Evolutionary conservation across 2,329 filamentous ascomycete genomes (phyloP).

Genomic region (Neurospora sp.): DNA sequence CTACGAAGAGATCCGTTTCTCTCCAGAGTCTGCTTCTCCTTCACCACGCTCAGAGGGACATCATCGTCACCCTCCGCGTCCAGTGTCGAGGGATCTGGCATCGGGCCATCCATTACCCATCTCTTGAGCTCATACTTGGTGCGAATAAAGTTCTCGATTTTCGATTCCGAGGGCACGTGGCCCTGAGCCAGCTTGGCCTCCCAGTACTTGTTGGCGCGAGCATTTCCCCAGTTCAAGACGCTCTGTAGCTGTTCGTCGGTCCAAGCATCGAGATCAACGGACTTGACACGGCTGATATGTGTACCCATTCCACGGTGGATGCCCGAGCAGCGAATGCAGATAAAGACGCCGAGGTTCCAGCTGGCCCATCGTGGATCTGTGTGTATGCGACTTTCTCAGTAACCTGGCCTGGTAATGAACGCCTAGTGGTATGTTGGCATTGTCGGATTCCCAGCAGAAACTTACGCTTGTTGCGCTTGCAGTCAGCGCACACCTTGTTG

Average conservation of each 20-base stretch:
- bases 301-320: constrained; percentile 99
- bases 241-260: constrained; percentile 96
- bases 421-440: neutral
- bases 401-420: neutral
- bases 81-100: constrained; percentile 83
- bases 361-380: constrained; percentile 96
- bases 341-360: constrained; percentile 95
- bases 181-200: constrained; percentile 86
- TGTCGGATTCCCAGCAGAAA: constrained; percentile 25
- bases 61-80: constrained; percentile 83
- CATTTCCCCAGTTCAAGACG: constrained; percentile 91
- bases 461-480: constrained; percentile 94
- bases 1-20: constrained; percentile 51
- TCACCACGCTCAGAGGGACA: constrained; percentile 51
- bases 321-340: constrained; percentile 97
- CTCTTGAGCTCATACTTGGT: constrained; percentile 98
- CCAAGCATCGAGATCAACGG: constrained; percentile 95
- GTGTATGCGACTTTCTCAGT: neutral
- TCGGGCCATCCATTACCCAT: constrained; percentile 97
- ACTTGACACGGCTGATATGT: constrained; percentile 96
- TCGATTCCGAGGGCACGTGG: constrained; percentile 88
- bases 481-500: constrained; percentile 97
- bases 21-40: constrained; percentile 56
- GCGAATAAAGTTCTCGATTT: constrained; percentile 99
- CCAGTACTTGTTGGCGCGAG: constrained; percentile 97